phyloP scores from a whole-genome alignment of 139 green algal genomes.

The Tetradesmus lagerheimii region DNA sequence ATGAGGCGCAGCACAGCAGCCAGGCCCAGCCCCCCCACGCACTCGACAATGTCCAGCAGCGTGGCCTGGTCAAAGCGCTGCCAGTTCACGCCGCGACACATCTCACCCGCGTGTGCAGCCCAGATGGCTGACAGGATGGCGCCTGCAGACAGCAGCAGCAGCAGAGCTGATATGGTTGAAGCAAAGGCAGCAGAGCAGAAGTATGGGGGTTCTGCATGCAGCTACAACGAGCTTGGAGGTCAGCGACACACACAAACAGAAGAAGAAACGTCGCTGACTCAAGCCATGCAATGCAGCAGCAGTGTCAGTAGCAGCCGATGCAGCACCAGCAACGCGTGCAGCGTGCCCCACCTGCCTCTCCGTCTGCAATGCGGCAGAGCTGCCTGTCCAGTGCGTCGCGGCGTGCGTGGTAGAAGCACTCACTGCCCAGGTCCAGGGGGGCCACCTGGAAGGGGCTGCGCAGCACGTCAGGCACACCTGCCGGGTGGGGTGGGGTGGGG shows the following conservation, averaged over 20 bases:
- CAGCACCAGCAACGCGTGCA: no score
- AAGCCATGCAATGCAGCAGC: no score
- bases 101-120: constrained; percentile 62
- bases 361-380: constrained; percentile 64
- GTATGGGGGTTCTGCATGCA: no score
- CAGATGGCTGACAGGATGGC: constrained; percentile 56
- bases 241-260: no score
- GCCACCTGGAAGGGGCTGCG: constrained; percentile 83
- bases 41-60: constrained; percentile 78
- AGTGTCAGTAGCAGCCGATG: no score
- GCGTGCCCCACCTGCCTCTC: constrained; percentile 46
- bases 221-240: no score
- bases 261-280: no score
- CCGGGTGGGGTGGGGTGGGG: no score
- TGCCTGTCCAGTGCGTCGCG: constrained; percentile 60
- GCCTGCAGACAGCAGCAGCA: background rate
- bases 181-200: no score
- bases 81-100: constrained; percentile 82
- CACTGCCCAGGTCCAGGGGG: constrained; percentile 84
- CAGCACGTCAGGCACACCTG: constrained; percentile 79
- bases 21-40: constrained; percentile 78
- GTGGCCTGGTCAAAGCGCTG: constrained; percentile 69
- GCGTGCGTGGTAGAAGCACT: constrained; percentile 81
- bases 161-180: no score
- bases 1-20: constrained; percentile 82